Percentiles rank a stretch among this genome's conserved stretches.
Evolutionary conservation across 345 rosid genomes (phyloP).

Genomic region (Gossypium sturtianum): DNA sequence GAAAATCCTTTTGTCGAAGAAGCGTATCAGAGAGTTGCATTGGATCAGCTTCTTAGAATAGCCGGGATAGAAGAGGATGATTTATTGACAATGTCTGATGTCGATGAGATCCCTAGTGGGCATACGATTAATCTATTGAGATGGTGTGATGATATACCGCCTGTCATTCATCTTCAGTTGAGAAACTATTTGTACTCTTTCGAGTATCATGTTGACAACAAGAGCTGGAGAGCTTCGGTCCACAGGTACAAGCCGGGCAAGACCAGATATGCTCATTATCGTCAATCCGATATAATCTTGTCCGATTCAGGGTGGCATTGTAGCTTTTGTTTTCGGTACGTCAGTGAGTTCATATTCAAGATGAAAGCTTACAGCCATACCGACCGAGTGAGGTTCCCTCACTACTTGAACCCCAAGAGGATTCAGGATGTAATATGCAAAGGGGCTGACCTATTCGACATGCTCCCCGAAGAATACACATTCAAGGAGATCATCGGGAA

Average conservation of each 20-base stretch:
- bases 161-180: constrained; percentile 80
- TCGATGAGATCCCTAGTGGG: constrained; percentile 92
- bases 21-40: constrained; percentile 82
- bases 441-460: constrained; percentile 77
- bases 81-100: constrained; percentile 93
- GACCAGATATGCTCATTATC: constrained; percentile 78
- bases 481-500: constrained; percentile 86
- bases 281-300: constrained; percentile 61
- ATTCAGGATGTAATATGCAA: constrained; percentile 81
- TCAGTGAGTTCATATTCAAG: constrained; percentile 76
- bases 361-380: constrained; percentile 95
- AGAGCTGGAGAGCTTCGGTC: constrained; percentile 93
- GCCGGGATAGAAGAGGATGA: constrained; percentile 91
- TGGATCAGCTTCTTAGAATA: constrained; percentile 73
- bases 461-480: constrained; percentile 91
- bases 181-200: constrained; percentile 80
- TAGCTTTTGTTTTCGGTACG: constrained; percentile 84
- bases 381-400: constrained; percentile 83
- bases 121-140: constrained; percentile 81
- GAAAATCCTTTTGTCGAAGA: constrained; percentile 94
- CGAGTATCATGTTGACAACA: constrained; percentile 58
- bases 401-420: constrained; percentile 67
- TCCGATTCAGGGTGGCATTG: constrained; percentile 96
- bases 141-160: constrained; percentile 85
- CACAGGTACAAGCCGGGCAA: constrained; percentile 57